Conservation (phyloP, 176 grass and related monocot genomes). For the Juncus inflexus region DNA sequence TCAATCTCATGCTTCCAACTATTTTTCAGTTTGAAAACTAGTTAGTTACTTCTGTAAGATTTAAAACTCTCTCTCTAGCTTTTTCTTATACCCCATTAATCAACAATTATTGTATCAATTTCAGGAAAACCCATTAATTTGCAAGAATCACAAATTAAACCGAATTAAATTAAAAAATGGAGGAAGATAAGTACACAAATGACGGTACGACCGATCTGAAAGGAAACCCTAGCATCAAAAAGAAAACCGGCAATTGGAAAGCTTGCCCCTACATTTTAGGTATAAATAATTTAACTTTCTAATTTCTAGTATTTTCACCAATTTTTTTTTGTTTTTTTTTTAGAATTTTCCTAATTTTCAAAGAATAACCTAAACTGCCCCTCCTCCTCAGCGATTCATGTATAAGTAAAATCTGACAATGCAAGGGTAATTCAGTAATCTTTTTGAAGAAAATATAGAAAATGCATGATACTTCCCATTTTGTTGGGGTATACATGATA, state of each 20-base stretch:
- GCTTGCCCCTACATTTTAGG: conserved; percentile 87
- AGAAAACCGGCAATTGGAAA: conserved; percentile 64
- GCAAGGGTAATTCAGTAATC: too few species aligned
- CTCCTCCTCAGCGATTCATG: too few species aligned
- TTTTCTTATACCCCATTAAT: background rate
- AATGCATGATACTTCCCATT: too few species aligned
- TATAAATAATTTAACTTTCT: conserved; percentile 14
- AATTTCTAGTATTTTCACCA: background rate
- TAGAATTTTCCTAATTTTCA: background rate
- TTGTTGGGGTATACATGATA: too few species aligned
- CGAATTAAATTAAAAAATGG: conserved; percentile 27
- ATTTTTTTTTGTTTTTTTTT: background rate
- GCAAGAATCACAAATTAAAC: background rate
- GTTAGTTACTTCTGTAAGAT: too few species aligned
- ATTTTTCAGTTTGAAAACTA: too few species aligned
- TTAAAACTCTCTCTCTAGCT: too few species aligned
- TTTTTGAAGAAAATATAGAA: too few species aligned
- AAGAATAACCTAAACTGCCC: background rate
- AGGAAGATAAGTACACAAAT: conserved; percentile 52
- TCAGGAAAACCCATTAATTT: conserved; percentile 14
- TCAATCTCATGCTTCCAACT: too few species aligned
- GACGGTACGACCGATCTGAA: conserved; percentile 79
- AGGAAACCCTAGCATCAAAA: conserved; percentile 51
- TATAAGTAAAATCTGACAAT: too few species aligned
- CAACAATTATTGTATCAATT: background rate